Conservation (phyloP, 164 flowering plant genomes). For the Berberis thunbergii region DNA sequence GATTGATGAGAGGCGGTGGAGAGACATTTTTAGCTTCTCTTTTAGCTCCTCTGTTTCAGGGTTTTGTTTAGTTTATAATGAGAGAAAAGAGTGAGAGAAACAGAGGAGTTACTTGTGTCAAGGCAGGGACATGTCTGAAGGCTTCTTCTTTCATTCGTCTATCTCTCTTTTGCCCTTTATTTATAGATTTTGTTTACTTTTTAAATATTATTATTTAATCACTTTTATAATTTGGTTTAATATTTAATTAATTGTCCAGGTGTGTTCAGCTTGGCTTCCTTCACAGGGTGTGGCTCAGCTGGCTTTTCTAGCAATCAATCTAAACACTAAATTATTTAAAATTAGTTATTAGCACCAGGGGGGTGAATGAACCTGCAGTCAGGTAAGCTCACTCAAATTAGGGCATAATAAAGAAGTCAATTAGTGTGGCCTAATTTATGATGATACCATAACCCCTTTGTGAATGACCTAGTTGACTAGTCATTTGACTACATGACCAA, state of each 20-base stretch:
- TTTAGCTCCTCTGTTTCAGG: conserved; percentile 9
- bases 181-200: conserved; percentile 1
- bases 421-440: no score
- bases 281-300: not conserved
- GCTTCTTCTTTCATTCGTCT: not conserved
- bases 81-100: not conserved
- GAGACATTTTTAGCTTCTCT: conserved; percentile 9
- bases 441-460: no score
- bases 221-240: not conserved
- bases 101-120: not conserved
- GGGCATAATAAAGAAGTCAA: no score
- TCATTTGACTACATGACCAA: no score
- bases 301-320: not conserved
- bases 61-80: conserved; percentile 7
- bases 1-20: conserved; percentile 8
- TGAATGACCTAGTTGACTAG: no score
- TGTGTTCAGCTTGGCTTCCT: not conserved
- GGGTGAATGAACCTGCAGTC: no score
- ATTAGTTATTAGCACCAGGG: no score
- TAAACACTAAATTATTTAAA: no score
- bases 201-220: not conserved
- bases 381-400: no score
- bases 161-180: conserved; percentile 1
- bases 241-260: not conserved
- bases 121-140: not conserved